Percentiles rank a stretch among this genome's conserved stretches.
Evolutionary conservation across 495 filamentous ascomycete genomes (phyloP).

Genomic region (Terfezia boudieri): DNA sequence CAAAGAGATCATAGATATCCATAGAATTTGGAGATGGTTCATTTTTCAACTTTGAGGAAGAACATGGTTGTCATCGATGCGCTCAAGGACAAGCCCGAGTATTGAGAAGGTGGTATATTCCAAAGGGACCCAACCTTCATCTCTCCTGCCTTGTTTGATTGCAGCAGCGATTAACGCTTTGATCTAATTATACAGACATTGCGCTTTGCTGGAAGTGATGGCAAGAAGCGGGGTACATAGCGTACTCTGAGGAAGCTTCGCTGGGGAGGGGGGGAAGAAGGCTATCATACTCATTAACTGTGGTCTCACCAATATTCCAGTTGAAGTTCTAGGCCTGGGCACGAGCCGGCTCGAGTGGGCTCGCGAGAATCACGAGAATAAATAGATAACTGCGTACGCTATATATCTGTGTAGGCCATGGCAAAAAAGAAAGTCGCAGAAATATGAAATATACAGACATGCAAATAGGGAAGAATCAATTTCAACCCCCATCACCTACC

Average conservation of each 20-base stretch:
- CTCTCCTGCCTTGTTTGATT: neutral
- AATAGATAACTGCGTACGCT: too few relatives aligned
- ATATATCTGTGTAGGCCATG: too few relatives aligned
- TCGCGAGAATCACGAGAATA: too few relatives aligned
- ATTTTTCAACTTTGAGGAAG: too few relatives aligned
- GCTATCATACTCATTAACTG: constrained; percentile 8
- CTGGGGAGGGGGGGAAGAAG: constrained; percentile 14
- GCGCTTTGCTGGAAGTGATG: neutral
- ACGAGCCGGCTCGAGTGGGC: too few relatives aligned
- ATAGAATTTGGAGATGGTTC: too few relatives aligned
- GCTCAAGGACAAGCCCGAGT: constrained; percentile 29
- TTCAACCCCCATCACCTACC: too few relatives aligned
- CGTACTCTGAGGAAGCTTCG: constrained; percentile 12
- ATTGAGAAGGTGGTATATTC: constrained; percentile 4
- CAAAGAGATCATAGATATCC: too few relatives aligned
- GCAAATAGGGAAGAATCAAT: too few relatives aligned
- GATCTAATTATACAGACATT: neutral
- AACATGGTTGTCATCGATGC: constrained; percentile 38
- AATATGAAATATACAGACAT: too few relatives aligned
- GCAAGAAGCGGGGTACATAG: constrained; percentile 10
- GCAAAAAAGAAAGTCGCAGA: too few relatives aligned
- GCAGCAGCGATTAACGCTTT: neutral
- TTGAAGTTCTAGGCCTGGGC: too few relatives aligned
- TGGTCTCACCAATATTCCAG: neutral
- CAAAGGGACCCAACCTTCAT: neutral